Base-by-base conservation (phyloP, 805 yeast species). In the Sugiyamaella mastotermitis region DNA sequence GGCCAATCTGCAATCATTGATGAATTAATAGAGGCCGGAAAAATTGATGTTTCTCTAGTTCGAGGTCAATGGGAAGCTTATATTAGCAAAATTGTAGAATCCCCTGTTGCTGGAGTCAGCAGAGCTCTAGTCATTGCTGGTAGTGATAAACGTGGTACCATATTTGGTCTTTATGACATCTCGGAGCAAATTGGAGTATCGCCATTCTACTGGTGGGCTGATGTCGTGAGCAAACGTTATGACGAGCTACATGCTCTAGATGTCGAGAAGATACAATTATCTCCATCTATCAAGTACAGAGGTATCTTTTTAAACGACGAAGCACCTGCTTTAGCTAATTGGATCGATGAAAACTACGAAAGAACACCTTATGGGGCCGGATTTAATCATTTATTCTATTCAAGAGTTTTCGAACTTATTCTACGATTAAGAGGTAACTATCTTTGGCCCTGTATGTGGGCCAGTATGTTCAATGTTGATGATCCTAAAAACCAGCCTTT, bases 361-460 rank as follows among this genome's bases (percentile, higher is more conserved):
- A 11, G 17, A 7, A 28, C 24, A 16, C 19, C 21, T 21, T 41
- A 31, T 33, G 46, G 45, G 6, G 34, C 42, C 3, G 31, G 35
- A 8, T 44, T 44, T 24, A 42, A 34, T 25, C 28, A 23, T 14
- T 29, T 33, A 6, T 38, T 44, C 20, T 44, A 44, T 30, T 22
- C 38, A 6, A 35, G 25, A 13, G 46, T 44, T 21, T 42, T 31
- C 31, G 48, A 44, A 28, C 38, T 44, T 9, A 20, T 44, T 5
- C 38, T 44, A 5, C 38, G 48, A 2, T 23, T 38, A 13, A 29
- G 33, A 18, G 48, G 35, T 15, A 44, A 44, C 29, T 41, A 41
- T 18, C 17, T 44, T 4, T 44, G 48, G 48, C 48, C 48, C 7
- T 32, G 43, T 9, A 44, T 44, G 48, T 44, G 48, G 48, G 38